Conservation (phyloP, 805 yeast genomes). For the Candida sonorensis region DNA sequence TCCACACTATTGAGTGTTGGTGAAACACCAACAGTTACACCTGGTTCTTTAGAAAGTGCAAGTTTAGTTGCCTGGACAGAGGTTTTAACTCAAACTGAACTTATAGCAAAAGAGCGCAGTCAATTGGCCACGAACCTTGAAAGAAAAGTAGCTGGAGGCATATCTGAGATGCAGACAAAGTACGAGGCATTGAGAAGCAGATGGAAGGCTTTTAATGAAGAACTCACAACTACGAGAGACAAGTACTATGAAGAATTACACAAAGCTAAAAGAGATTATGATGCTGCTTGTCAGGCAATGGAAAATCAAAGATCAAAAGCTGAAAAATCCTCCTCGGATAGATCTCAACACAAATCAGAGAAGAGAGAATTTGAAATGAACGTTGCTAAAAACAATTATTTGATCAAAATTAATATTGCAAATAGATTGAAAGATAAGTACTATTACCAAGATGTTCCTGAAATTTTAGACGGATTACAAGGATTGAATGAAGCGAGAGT, state of each 20-base stretch:
- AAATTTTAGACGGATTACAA: slow-evolving; percentile 77
- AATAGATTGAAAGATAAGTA: slow-evolving; percentile 90
- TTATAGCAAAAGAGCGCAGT: slow-evolving; percentile 59
- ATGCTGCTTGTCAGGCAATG: slow-evolving; percentile 70
- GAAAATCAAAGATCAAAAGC: slow-evolving; percentile 73
- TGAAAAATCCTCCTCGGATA: slow-evolving; percentile 48
- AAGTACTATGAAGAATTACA: slow-evolving; percentile 48
- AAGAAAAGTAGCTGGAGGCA: slow-evolving; percentile 52
- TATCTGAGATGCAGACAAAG: slow-evolving; percentile 45
- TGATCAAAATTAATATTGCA: slow-evolving; percentile 75
- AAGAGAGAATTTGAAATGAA: slow-evolving; percentile 79
- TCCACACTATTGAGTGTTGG: slow-evolving; percentile 78
- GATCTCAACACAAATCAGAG: slow-evolving; percentile 43
- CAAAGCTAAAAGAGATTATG: slow-evolving; percentile 71
- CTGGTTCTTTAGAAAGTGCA: slow-evolving; percentile 91
- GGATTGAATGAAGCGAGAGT: slow-evolving; percentile 77
- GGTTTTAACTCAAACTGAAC: slow-evolving; percentile 75
- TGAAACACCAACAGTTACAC: slow-evolving; percentile 82
- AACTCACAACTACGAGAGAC: slow-evolving; percentile 41
- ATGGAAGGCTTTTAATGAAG: slow-evolving; percentile 55
- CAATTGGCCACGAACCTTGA: slow-evolving; percentile 55
- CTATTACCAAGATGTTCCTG: slow-evolving; percentile 90
- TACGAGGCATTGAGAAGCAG: slow-evolving; percentile 47
- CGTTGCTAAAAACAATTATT: slow-evolving; percentile 74
- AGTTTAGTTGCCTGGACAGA: slow-evolving; percentile 87